These are phyloP conservation scores for Parsonsia alboflavescens DNA, from an alignment of 257 asterid genomes.

Conservation along the genomic window DNA sequence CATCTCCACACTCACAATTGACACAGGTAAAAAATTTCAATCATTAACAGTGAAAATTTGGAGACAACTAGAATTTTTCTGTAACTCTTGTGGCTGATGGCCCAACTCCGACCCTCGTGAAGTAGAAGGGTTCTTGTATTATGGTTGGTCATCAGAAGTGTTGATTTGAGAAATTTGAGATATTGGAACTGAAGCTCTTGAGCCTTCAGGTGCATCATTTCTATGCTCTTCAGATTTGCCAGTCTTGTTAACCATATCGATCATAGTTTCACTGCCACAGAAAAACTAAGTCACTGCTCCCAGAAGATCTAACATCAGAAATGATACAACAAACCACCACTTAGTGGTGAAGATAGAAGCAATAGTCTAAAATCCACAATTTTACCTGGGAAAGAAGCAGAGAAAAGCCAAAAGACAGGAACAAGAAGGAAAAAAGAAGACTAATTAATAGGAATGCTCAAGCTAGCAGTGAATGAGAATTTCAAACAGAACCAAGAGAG, in stretches of 20 bases:
- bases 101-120: conserved; percentile 34
- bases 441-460: background rate
- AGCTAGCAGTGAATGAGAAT: background rate
- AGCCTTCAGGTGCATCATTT: conserved; percentile 20
- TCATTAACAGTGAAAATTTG: conserved; percentile 38
- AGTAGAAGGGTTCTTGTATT: conserved; percentile 24
- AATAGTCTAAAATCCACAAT: background rate
- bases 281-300: conserved; percentile 13
- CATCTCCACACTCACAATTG: conserved; percentile 15
- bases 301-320: conserved; percentile 2
- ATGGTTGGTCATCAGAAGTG: conserved; percentile 21
- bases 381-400: background rate
- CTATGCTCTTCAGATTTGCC: conserved; percentile 31
- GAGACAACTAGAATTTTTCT: conserved; percentile 33
- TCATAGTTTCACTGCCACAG: conserved; percentile 34
- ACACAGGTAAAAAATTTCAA: conserved; percentile 14
- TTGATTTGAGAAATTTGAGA: conserved; percentile 24
- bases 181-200: conserved; percentile 22
- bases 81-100: conserved; percentile 33
- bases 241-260: conserved; percentile 28
- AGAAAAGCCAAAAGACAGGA: background rate
- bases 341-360: background rate
- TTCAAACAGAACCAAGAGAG: background rate
- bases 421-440: background rate
- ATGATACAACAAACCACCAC: background rate